Evolutionary conservation across 2,329 filamentous ascomycete species (phyloP).

Genomic region (Escovopsis sp.): DNA sequence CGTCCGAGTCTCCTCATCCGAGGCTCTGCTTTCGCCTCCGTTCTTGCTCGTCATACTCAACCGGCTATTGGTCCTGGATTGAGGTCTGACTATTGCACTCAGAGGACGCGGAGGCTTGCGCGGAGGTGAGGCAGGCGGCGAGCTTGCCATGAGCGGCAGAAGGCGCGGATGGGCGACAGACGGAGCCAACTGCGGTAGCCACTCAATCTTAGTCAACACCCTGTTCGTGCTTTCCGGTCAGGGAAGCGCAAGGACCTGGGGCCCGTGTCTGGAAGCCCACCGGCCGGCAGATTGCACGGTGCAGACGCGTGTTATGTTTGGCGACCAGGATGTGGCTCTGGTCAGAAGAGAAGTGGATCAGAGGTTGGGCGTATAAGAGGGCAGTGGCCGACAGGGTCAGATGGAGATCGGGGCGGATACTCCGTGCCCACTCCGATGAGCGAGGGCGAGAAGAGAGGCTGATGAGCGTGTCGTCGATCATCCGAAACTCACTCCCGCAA

Average conservation of each 20-base stretch:
- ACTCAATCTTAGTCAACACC: not conserved
- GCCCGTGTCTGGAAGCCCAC: conserved; percentile 5
- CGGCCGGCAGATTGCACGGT: conserved; percentile 6
- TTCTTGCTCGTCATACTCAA: conserved; percentile 73
- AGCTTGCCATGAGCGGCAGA: conserved; percentile 42
- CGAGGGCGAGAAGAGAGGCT: too few relatives aligned
- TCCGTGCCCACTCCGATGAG: too few relatives aligned
- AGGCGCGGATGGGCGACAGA: conserved; percentile 1
- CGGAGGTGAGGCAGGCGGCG: conserved; percentile 54
- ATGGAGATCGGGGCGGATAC: too few relatives aligned
- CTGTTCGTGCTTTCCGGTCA: not conserved
- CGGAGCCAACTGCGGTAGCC: conserved; percentile 4
- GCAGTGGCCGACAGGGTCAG: not conserved
- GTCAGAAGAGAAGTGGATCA: not conserved
- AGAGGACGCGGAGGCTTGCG: conserved; percentile 51
- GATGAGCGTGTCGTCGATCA: too few relatives aligned
- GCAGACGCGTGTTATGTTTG: conserved; percentile 5
- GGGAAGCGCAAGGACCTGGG: not conserved
- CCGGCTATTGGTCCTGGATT: conserved; percentile 64
- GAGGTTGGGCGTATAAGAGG: not conserved
- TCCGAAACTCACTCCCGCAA: too few relatives aligned
- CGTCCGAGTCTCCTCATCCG: conserved; percentile 80
- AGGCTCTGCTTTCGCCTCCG: conserved; percentile 63
- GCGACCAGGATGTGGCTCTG: conserved; percentile 1
- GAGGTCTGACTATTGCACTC: conserved; percentile 58